A percentile compares a stretch with the other conserved stretches of the same genome.
phyloP scores from a whole-genome alignment of 164 flowering plant genomes.

The Vitis cinerea region DNA sequence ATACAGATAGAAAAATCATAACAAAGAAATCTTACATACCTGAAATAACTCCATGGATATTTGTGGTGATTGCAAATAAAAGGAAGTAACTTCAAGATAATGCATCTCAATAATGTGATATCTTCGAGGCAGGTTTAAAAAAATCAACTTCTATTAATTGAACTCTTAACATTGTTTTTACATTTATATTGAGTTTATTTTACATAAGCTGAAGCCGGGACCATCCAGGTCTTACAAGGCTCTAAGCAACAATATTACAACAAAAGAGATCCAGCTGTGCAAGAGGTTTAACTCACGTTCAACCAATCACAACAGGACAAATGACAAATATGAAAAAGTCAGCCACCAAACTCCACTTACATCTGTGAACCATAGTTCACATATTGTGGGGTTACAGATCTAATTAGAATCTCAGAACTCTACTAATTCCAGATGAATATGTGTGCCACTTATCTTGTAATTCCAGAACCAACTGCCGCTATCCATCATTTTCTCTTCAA shows the following conservation, averaged over 20 bases:
- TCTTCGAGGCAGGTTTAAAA: too few species aligned
- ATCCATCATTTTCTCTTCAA: constrained; percentile 52
- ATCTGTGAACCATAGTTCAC: constrained; percentile 63
- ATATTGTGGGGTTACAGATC: constrained; percentile 8
- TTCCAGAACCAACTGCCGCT: constrained; percentile 93
- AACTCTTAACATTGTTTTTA: constrained; percentile 15
- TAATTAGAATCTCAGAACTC: constrained; percentile 37
- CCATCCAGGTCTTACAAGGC: constrained; percentile 3
- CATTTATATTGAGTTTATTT: not conserved
- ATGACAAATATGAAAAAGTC: constrained; percentile 1
- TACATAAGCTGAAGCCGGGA: constrained; percentile 3
- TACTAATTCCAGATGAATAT: constrained; percentile 62
- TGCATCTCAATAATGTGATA: too few species aligned
- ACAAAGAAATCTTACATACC: too few species aligned
- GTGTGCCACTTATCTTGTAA: constrained; percentile 55
- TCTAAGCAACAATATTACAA: constrained; percentile 1
- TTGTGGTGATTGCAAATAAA: too few species aligned
- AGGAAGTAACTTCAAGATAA: not conserved
- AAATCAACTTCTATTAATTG: not conserved
- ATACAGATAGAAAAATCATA: too few species aligned
- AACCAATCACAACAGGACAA: constrained; percentile 34
- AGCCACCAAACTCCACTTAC: constrained; percentile 7
- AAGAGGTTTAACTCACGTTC: constrained; percentile 63
- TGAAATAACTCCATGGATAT: too few species aligned
- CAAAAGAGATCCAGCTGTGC: constrained; percentile 4